phyloP scores from a whole-genome alignment of 805 yeast species.

The Candida boidinii region DNA sequence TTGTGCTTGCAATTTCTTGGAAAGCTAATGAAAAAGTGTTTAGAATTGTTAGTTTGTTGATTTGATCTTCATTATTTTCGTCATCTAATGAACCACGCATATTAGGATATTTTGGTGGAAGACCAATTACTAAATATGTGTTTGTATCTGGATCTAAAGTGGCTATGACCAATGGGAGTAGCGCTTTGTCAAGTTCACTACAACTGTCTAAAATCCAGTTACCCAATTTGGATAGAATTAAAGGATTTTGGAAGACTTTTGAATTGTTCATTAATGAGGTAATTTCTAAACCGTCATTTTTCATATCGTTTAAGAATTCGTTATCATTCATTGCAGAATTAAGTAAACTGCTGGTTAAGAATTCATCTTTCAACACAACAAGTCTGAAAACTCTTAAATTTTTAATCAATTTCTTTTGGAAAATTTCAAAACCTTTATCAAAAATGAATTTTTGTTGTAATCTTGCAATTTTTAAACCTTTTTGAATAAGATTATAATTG shows the following conservation, averaged over 20 bases:
- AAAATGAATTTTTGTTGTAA: slow-evolving; percentile 75
- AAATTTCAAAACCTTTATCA: slow-evolving; percentile 79
- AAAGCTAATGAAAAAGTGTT: slow-evolving; percentile 89
- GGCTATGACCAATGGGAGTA: slow-evolving; percentile 81
- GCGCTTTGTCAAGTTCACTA: slow-evolving; percentile 62
- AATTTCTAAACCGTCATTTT: slow-evolving; percentile 22
- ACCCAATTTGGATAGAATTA: slow-evolving; percentile 77
- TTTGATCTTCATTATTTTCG: slow-evolving; percentile 18
- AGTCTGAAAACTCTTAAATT: slow-evolving; percentile 74
- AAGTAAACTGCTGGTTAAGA: slow-evolving; percentile 12
- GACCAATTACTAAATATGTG: slow-evolving; percentile 80
- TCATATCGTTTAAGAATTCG: slow-evolving; percentile 8
- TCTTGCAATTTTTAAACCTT: slow-evolving; percentile 83
- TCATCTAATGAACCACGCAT: slow-evolving; percentile 23
- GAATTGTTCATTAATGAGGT: slow-evolving; percentile 50
- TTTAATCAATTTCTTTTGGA: slow-evolving; percentile 75
- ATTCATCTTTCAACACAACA: slow-evolving; percentile 77
- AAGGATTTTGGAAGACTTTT: slow-evolving; percentile 72
- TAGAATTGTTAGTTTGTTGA: slow-evolving; percentile 37
- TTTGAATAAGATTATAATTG: slow-evolving; percentile 41
- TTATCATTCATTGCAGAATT: slow-evolving; percentile 5
- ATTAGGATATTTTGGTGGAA: slow-evolving; percentile 73
- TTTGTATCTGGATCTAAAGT: slow-evolving; percentile 64
- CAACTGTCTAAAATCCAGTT: slow-evolving; percentile 88
- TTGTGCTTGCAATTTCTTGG: slow-evolving; percentile 73